phyloP scores from a whole-genome alignment of 1,139 yeast species.

The Kluyveromyces sp. region DNA sequence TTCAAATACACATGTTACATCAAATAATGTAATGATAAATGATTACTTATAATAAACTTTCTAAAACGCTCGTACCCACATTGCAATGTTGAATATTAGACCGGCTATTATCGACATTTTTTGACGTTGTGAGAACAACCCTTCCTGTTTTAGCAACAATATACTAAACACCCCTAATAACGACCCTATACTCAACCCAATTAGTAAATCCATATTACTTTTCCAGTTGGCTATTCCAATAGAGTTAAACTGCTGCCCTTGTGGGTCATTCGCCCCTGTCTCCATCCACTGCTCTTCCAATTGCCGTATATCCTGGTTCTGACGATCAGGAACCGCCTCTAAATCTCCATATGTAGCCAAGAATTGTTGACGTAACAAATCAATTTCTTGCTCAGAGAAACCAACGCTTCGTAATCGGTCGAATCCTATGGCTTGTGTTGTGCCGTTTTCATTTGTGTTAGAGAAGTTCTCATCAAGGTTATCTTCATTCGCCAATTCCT shows the following conservation, averaged over 20 bases:
- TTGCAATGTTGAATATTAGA: conserved; percentile 46
- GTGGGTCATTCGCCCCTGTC: conserved; percentile 47
- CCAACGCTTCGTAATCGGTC: conserved; percentile 80
- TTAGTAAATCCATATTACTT: conserved; percentile 50
- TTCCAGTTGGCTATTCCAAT: conserved; percentile 29
- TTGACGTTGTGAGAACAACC: conserved; percentile 50
- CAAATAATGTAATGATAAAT: too few relatives aligned
- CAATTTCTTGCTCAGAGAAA: conserved; percentile 67
- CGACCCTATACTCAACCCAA: conserved; percentile 58
- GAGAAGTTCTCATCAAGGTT: conserved; percentile 41
- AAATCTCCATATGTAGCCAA: conserved; percentile 52
- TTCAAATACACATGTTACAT: too few relatives aligned
- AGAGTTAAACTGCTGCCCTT: conserved; percentile 23
- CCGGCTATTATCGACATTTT: conserved; percentile 60
- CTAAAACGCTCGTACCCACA: conserved; percentile 45
- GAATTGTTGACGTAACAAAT: conserved; percentile 67
- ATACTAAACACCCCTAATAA: conserved; percentile 56
- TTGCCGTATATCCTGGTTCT: conserved; percentile 37
- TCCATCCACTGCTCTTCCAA: conserved; percentile 91
- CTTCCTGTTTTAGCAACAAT: conserved; percentile 48
- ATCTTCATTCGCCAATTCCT: conserved; percentile 59
- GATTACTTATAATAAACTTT: background rate
- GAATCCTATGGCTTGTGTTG: conserved; percentile 78
- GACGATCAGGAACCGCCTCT: conserved; percentile 29
- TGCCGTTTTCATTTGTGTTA: conserved; percentile 30